A percentile compares a stretch with the other conserved stretches of the same genome.
Conservation (phyloP, 2,329 filamentous ascomycete genomes). For the Dactylellina leptospora region DNA sequence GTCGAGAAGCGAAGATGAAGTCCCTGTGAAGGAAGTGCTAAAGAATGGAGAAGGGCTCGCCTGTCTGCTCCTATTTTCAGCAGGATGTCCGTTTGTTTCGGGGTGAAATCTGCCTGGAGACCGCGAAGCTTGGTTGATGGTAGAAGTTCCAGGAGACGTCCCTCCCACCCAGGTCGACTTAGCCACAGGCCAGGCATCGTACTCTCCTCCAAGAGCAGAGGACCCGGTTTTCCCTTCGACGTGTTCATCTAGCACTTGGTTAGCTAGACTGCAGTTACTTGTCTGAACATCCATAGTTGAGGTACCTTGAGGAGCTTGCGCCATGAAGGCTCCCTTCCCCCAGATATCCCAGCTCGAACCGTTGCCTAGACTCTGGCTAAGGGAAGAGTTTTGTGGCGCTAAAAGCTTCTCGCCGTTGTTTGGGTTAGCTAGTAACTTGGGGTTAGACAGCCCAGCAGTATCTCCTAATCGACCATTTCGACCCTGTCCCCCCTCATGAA, state of each 20-base stretch:
- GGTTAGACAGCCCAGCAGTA: slow-evolving; percentile 1
- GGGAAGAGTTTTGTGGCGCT: slow-evolving; percentile 30
- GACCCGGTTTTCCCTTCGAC: slow-evolving; percentile 57
- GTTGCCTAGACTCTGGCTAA: slow-evolving; percentile 50
- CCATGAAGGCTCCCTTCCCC: slow-evolving; percentile 40
- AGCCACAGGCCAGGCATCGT: slow-evolving; percentile 55
- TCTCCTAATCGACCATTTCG: slow-evolving; percentile 50
- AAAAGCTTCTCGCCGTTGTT: slow-evolving; percentile 41
- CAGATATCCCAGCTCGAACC: slow-evolving; percentile 52
- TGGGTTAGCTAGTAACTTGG: slow-evolving; percentile 19
- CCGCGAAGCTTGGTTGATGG: slow-evolving; percentile 54
- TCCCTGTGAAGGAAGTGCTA: slow-evolving; percentile 45
- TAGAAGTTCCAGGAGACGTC: slow-evolving; percentile 56
- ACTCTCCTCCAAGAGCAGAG: slow-evolving; percentile 56
- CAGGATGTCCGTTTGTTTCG: slow-evolving; percentile 41
- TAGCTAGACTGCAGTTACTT: background rate
- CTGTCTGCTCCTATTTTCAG: slow-evolving; percentile 45
- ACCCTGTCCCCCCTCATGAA: slow-evolving; percentile 22
- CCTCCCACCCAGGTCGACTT: slow-evolving; percentile 56
- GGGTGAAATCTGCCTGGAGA: slow-evolving; percentile 56
- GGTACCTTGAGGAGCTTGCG: slow-evolving; percentile 42
- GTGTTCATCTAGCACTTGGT: slow-evolving; percentile 26
- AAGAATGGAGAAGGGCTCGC: slow-evolving; percentile 50
- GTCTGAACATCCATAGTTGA: background rate
- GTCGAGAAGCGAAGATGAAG: slow-evolving; percentile 39